Evolutionary conservation across 116 monocot species (phyloP), one percentile per base, ranked within the genome.

Genomic region (Posidonia oceanica): DNA sequence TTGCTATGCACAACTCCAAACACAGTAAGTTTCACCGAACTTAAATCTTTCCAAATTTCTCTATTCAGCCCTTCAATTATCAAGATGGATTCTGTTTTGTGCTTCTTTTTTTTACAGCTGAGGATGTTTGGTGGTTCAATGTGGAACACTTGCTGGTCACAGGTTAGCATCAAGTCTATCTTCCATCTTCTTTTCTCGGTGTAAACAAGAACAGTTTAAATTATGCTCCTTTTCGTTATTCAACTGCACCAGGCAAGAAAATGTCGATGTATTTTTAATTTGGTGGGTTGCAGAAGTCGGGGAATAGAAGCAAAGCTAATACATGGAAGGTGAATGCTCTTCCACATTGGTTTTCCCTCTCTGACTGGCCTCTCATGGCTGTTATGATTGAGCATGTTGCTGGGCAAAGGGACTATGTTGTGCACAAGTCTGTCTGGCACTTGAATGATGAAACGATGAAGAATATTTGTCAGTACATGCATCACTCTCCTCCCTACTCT

Each of bases 371-470:
- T 67, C 85, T 94, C 65, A 87, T 94, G 94, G 94, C 82, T 3
- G 80, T 87, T 40, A 94, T 82, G 87, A 39, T 94, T 17, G 87
- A 94, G 78, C 94, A 94, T 55, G 83, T 87, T 4, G 64, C 69
- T 2, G 61, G 65, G 0, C 77, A 77, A 75, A 83, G 87, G 68
- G 94, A 94, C 60, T 94, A 52, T 54, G 72, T 87, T 2, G 87
- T 94, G 3, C 75, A 83, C 83, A 94, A 90, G 76, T 87, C 94
- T 3, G 79, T 90, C 12, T 94, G 94, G 90, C 94, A 94, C 75
- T 77, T 90, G 80, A 90, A 70, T 60, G 94, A 94, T 51, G 73
- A 74, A 36, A 70, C 83, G 52, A 74, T 94, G 12, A 94, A 94
- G 78, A 85, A 80, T 58, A 80, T 90, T 53, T 90, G 89, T 83